Evolutionary conservation across 164 flowering plant genomes (phyloP).

Genomic region (Liriodendron chinense): DNA sequence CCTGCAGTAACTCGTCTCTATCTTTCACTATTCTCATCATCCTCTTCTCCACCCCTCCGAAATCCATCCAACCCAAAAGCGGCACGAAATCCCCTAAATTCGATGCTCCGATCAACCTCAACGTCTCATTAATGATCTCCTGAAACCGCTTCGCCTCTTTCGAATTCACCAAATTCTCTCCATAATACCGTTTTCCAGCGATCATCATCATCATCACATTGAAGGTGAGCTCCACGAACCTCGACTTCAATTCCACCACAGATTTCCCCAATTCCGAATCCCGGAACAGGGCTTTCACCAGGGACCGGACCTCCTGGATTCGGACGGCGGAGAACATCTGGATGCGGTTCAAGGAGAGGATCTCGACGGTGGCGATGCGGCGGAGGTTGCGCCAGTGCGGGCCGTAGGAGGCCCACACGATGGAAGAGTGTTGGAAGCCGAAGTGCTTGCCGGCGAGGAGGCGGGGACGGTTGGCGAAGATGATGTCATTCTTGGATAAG

Average conservation of each 20-base stretch:
- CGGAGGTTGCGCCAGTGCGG: constrained; percentile 42
- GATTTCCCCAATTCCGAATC: background rate
- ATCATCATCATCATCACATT: constrained; percentile 23
- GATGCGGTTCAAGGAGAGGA: constrained; percentile 25
- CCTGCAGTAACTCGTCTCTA: constrained; percentile 23
- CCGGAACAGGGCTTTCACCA: constrained; percentile 8
- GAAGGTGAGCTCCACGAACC: constrained; percentile 12
- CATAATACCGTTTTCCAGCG: constrained; percentile 22
- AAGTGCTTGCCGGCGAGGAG: constrained; percentile 24
- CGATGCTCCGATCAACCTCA: background rate
- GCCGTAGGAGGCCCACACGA: constrained; percentile 31
- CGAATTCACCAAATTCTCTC: constrained; percentile 13
- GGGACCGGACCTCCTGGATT: constrained; percentile 19
- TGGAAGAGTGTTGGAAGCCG: constrained; percentile 21
- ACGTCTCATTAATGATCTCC: constrained; percentile 1
- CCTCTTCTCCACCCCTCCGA: constrained; percentile 16
- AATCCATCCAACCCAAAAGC: constrained; percentile 25
- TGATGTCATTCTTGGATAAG: constrained; percentile 30
- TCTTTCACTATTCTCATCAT: background rate
- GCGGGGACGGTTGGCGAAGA: constrained; percentile 37
- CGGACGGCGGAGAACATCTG: constrained; percentile 17
- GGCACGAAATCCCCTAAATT: constrained; percentile 29
- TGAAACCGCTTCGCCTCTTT: constrained; percentile 22
- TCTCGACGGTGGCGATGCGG: constrained; percentile 23
- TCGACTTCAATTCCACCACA: constrained; percentile 9